Conservation (phyloP, 768 basidiomycete genomes). For the Kwoniella dendrophila region DNA sequence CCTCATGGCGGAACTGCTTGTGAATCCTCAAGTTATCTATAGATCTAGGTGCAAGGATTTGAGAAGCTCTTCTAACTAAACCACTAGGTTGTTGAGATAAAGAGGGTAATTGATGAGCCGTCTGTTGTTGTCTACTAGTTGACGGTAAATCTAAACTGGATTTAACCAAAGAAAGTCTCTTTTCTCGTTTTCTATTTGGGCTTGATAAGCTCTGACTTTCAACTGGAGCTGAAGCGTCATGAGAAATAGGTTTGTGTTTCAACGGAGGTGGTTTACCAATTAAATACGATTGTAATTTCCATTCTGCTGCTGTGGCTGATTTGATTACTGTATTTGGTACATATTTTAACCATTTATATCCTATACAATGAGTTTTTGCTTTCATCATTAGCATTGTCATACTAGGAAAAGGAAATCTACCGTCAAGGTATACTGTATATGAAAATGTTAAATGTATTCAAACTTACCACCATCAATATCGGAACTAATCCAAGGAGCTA, state of each 20-base stretch:
- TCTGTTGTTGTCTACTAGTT: not conserved
- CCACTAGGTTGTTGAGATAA: not conserved
- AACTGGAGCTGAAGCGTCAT: conserved; percentile 60
- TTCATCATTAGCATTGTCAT: conserved; percentile 29
- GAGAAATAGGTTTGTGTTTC: conserved; percentile 78
- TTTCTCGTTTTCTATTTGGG: not conserved
- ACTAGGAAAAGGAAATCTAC: not conserved
- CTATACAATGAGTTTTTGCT: conserved; percentile 51
- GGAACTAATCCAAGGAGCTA: conserved; percentile 96
- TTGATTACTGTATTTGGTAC: conserved; percentile 89
- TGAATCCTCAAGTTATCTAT: not conserved
- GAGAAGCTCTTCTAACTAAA: conserved; percentile 11
- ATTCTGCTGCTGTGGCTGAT: conserved; percentile 95
- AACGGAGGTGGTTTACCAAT: conserved; percentile 90
- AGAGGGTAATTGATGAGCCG: not conserved
- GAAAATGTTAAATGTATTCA: not conserved
- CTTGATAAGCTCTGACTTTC: not conserved
- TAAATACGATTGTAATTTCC: conserved; percentile 96
- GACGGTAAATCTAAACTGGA: not conserved
- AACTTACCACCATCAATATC: conserved; percentile 75
- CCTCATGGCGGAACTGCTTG: not conserved
- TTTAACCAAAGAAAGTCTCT: not conserved
- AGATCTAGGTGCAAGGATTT: conserved; percentile 1
- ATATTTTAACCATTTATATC: conserved; percentile 96
- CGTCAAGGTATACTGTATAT: not conserved